phyloP scores from a whole-genome alignment of 768 basidiomycete species.

The Kwoniella botswanensis region DNA sequence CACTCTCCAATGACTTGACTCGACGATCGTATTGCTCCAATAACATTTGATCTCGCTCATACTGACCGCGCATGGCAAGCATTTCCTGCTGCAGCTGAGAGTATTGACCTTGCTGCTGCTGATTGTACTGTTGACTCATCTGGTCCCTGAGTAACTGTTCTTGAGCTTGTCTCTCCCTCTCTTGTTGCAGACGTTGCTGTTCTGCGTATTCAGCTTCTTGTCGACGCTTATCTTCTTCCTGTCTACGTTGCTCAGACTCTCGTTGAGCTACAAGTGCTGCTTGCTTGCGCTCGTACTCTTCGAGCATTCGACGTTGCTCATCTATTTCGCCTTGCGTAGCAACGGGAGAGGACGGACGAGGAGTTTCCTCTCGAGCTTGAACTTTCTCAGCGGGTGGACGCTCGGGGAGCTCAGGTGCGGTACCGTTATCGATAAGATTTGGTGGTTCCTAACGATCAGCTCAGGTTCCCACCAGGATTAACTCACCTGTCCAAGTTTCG shows the following conservation, averaged over 20 bases:
- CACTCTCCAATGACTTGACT: conserved; percentile 92
- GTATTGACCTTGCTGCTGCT: conserved; percentile 66
- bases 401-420: conserved; percentile 82
- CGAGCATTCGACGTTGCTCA: conserved; percentile 91
- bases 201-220: conserved; percentile 89
- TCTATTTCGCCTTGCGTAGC: conserved; percentile 73
- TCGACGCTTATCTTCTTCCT: conserved; percentile 74
- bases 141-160: conserved; percentile 70
- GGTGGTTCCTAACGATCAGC: conserved; percentile 78
- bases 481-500: conserved; percentile 86
- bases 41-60: conserved; percentile 95
- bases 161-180: conserved; percentile 84
- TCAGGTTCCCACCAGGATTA: background rate
- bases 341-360: conserved; percentile 68
- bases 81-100: conserved; percentile 87
- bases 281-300: conserved; percentile 95
- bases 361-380: conserved; percentile 63
- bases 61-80: conserved; percentile 92
- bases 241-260: conserved; percentile 80
- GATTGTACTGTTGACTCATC: conserved; percentile 74
- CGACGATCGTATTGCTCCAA: conserved; percentile 96
- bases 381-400: conserved; percentile 62
- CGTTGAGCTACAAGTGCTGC: conserved; percentile 78
- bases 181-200: conserved; percentile 82
- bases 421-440: conserved; percentile 82